Evolutionary conservation across 148 eudicot species (phyloP).

Genomic region (Vaccinium macrocarpon): DNA sequence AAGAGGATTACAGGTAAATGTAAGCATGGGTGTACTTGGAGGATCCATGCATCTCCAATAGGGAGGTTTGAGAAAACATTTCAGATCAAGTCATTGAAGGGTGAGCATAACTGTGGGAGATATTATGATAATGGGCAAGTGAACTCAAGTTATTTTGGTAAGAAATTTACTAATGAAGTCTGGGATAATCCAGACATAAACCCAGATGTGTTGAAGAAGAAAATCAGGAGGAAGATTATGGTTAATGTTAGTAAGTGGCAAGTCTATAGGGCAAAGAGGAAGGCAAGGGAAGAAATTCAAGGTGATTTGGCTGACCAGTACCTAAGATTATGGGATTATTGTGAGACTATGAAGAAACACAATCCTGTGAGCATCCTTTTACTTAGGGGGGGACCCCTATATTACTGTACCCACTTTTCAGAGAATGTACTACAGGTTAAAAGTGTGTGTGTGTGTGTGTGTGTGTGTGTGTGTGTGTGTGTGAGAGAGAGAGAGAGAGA

Average conservation of each 20-base stretch:
- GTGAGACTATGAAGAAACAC: no score
- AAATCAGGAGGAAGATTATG: not conserved
- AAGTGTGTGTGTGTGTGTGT: no score
- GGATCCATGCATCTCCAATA: no score
- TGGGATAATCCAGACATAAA: not conserved
- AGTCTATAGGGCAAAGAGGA: no score
- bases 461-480: no score
- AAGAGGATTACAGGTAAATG: no score
- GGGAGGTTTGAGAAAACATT: not conserved
- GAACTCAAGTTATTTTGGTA: not conserved
- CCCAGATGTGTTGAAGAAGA: no score
- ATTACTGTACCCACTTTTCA: not conserved
- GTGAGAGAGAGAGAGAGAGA: no score
- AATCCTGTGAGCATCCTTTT: no score
- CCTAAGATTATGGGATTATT: not conserved
- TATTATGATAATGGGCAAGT: not conserved
- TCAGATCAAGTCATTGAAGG: not conserved
- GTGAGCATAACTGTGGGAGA: not conserved
- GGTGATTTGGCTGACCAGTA: not conserved
- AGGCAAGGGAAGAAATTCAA: no score
- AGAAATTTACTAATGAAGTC: not conserved
- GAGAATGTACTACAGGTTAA: not conserved
- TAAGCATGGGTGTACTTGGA: no score
- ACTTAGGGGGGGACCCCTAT: no score
- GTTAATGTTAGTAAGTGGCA: not conserved